Base-by-base conservation (phyloP, 108 stramenopile species). In the Skeletonema marinoi region DNA sequence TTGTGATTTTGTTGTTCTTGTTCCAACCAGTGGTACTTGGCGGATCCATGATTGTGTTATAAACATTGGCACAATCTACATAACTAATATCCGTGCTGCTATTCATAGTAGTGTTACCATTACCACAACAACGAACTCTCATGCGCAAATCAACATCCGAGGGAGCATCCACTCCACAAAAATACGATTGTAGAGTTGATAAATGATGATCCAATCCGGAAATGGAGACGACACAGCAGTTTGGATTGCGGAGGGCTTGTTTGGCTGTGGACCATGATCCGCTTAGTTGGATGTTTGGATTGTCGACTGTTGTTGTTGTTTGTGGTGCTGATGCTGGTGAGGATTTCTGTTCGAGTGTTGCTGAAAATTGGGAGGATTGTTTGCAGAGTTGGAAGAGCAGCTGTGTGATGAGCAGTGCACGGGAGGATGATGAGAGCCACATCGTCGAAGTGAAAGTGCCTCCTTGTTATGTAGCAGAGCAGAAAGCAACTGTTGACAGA, bases 71-170 rank as follows among this genome's bases (percentile, higher is more conserved):
- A 56, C 85, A 86, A 59, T 86, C 85, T 11, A 58, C 63, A 46
- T 77, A 82, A 7, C 38, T 13, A 3, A 29, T 31, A 1, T 65
- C 16, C 44, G 16, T 30, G 71, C 74, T 14, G 29, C 21, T 16
- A 62, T 25, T n/a, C n/a, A n/a, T 33, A 25, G 39, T 32, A n/a
- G 51, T 48, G 4, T 59, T 19, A 12, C 46, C 74, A 36, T 19
- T 10, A 21, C 19, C n/a, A 10, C 25, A 9, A 66, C 78, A 74
- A 2, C 83, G 81, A 66, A 86, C 50, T 75, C 74, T 70, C 62
- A 70, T 72, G 36, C 85, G 69, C 67, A 86, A 70, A 73, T 86
- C 85, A 16, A 86, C 63, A 70, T 86, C 85, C 46, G 58, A 25
- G 4, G 81, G 85, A 10, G 60, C 73, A 71, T 75, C 63, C 21